phyloP scores from a whole-genome alignment of 2,329 filamentous ascomycete genomes.

The Fusarium austroafricanum region DNA sequence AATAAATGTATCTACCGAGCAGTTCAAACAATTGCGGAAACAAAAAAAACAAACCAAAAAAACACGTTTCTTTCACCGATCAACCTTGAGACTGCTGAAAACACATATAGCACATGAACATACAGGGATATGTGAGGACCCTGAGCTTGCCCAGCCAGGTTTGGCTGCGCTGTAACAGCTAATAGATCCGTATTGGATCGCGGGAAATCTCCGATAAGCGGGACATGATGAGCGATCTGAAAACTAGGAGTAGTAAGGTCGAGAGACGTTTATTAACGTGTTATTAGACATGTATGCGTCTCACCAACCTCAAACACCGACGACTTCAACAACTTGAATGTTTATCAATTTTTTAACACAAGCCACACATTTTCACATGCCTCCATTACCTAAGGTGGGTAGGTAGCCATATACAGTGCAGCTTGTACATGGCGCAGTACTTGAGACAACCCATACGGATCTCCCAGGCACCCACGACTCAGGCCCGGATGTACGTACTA shows the following conservation, averaged over 20 bases:
- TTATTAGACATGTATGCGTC: neutral
- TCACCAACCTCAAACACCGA: neutral
- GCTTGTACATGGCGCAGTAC: neutral
- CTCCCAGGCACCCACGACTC: neutral
- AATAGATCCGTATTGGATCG: slow-evolving; percentile 7
- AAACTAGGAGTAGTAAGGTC: neutral
- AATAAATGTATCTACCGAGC: neutral
- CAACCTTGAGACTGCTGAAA: slow-evolving; percentile 5
- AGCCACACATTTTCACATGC: neutral
- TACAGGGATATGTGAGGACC: slow-evolving; percentile 26
- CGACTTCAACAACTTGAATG: too few species aligned
- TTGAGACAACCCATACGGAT: slow-evolving; percentile 16
- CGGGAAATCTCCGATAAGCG: slow-evolving; percentile 47
- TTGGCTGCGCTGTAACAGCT: slow-evolving; percentile 10
- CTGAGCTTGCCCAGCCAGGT: slow-evolving; percentile 28
- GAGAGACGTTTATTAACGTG: neutral
- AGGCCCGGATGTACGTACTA: neutral
- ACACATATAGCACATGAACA: neutral
- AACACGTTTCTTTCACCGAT: neutral
- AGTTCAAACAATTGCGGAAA: slow-evolving; percentile 9
- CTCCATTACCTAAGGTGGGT: too few species aligned
- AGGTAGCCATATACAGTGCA: neutral
- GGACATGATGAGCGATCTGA: slow-evolving; percentile 23
- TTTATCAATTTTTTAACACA: neutral
- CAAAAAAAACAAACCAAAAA: too few species aligned